A percentile compares a stretch with the other conserved stretches of the same genome.
phyloP scores from a whole-genome alignment of 441 rosid genomes.

The Adansonia grandidieri region DNA sequence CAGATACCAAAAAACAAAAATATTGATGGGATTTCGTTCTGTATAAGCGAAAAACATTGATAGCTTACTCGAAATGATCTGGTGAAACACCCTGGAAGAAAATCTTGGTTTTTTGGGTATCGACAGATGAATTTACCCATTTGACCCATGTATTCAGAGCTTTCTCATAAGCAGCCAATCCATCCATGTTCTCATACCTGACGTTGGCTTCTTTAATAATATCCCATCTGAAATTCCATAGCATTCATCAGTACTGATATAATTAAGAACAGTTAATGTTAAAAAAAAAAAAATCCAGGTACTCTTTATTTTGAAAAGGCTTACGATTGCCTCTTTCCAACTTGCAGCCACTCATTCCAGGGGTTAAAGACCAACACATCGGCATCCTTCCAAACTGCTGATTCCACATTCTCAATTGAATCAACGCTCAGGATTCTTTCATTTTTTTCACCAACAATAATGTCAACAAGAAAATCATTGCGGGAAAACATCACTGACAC shows the following conservation, averaged over 20 bases:
- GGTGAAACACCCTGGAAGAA: slow-evolving; percentile 61
- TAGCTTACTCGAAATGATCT: slow-evolving; percentile 45
- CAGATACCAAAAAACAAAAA: not conserved
- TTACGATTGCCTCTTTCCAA: slow-evolving; percentile 63
- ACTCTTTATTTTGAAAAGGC: not conserved
- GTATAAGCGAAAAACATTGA: not conserved
- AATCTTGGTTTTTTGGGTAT: slow-evolving; percentile 41
- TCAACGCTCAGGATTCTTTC: slow-evolving; percentile 52
- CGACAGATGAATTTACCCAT: slow-evolving; percentile 44
- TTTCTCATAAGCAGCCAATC: slow-evolving; percentile 48
- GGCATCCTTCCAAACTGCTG: slow-evolving; percentile 45
- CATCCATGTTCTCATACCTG: slow-evolving; percentile 44
- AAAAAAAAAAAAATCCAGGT: too few relatives aligned
- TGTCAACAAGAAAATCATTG: slow-evolving; percentile 30
- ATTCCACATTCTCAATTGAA: slow-evolving; percentile 42
- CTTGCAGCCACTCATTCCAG: slow-evolving; percentile 89
- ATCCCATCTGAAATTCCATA: slow-evolving; percentile 48
- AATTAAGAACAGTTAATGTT: too few relatives aligned
- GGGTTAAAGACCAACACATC: slow-evolving; percentile 63
- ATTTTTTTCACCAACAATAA: not conserved
- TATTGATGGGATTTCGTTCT: not conserved
- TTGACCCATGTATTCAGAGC: slow-evolving; percentile 52
- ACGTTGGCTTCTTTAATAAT: slow-evolving; percentile 31
- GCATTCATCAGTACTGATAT: too few relatives aligned
- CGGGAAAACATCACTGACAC: slow-evolving; percentile 22